A percentile compares a stretch with the other conserved stretches of the same genome.
These are phyloP conservation scores for Rhizophagus prolifer DNA, from an alignment of 192 early-diverging fungal genomes.

Conservation along the genomic window DNA sequence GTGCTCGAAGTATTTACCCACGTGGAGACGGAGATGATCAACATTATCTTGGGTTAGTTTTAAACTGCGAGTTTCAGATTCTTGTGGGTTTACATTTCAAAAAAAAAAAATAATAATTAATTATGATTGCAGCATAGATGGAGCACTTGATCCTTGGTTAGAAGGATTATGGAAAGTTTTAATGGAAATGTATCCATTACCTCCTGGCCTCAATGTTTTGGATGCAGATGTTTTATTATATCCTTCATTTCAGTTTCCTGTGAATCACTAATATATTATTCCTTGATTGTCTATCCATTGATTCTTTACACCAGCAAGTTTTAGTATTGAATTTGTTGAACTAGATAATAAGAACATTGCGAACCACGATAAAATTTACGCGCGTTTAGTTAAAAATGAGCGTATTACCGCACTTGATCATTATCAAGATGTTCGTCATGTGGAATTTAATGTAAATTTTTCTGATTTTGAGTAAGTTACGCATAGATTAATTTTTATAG, in stretches of 20 bases:
- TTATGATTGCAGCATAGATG: conserved; percentile 62
- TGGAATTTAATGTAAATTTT: conserved; percentile 57
- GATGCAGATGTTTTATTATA: conserved; percentile 45
- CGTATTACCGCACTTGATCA: conserved; percentile 76
- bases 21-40: conserved; percentile 95
- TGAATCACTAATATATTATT: conserved; percentile 9
- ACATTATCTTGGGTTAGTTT: conserved; percentile 80
- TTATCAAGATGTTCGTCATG: conserved; percentile 91
- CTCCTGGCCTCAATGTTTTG: conserved; percentile 51
- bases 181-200: conserved; percentile 61
- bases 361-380: conserved; percentile 37
- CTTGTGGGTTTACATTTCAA: not conserved
- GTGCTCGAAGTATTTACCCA: conserved; percentile 64
- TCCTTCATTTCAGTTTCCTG: conserved; percentile 31
- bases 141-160: conserved; percentile 88
- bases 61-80: not conserved
- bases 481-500: not conserved
- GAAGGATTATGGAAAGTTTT: conserved; percentile 69
- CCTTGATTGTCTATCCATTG: not conserved
- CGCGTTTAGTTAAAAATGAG: conserved; percentile 53
- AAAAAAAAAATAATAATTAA: no score
- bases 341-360: not conserved
- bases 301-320: conserved; percentile 35
- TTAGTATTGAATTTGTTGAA: conserved; percentile 46
- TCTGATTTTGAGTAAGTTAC: conserved; percentile 19